These are phyloP conservation scores for Aureobasidium subglaciale DNA, from an alignment of 2,329 filamentous ascomycete species.

Conservation along the genomic window DNA sequence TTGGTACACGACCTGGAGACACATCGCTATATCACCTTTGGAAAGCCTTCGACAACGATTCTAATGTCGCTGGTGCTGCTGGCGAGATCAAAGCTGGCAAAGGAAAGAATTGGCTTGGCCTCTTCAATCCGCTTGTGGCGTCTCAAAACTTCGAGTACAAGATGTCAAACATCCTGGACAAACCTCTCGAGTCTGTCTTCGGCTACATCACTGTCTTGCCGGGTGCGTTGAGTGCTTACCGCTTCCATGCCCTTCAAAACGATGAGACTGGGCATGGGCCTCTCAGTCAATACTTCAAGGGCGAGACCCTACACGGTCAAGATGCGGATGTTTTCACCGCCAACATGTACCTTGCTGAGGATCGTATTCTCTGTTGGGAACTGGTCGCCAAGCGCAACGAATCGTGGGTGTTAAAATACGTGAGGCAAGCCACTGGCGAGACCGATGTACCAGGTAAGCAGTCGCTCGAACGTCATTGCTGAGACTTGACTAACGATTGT, in stretches of 20 bases:
- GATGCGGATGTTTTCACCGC: slow-evolving; percentile 96
- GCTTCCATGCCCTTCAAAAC: slow-evolving; percentile 93
- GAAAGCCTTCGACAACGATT: slow-evolving; percentile 98
- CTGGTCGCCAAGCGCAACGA: slow-evolving; percentile 90
- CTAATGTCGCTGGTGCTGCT: slow-evolving; percentile 91
- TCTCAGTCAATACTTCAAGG: slow-evolving; percentile 97
- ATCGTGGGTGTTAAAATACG: slow-evolving; percentile 96
- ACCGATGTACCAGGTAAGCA: slow-evolving; percentile 89
- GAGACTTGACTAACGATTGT: not conserved
- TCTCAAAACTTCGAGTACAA: slow-evolving; percentile 99
- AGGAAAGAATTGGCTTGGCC: slow-evolving; percentile 70
- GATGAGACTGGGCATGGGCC: slow-evolving; percentile 93
- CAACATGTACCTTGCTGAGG: slow-evolving; percentile 90
- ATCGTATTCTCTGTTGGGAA: slow-evolving; percentile 90
- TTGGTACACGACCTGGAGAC: slow-evolving; percentile 82
- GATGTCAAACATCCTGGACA: slow-evolving; percentile 98
- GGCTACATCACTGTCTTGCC: slow-evolving; percentile 97
- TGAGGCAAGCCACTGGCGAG: slow-evolving; percentile 92
- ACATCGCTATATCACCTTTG: slow-evolving; percentile 96
- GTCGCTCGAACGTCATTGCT: not conserved
- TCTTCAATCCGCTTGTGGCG: slow-evolving; percentile 89
- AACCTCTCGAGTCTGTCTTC: slow-evolving; percentile 93
- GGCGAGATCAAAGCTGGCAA: slow-evolving; percentile 98
- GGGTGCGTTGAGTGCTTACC: slow-evolving; percentile 88
- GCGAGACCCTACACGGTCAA: slow-evolving; percentile 90